Base-by-base conservation (phyloP, 2,329 filamentous ascomycete species). In the Microdochium bolleyi region DNA sequence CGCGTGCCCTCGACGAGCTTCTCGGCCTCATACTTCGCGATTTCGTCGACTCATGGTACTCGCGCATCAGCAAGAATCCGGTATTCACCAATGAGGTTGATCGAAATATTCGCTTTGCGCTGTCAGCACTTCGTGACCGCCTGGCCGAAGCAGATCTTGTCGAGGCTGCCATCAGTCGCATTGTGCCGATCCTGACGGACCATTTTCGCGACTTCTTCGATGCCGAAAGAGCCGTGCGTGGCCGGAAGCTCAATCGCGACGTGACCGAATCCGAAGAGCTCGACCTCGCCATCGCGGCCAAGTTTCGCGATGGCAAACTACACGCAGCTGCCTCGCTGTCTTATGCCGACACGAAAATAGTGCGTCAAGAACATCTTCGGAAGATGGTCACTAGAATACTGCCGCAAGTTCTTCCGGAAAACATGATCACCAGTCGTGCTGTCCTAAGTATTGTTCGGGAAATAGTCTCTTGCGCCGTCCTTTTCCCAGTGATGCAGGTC, bases 201-300 rank as follows among this genome's bases (percentile, higher is more conserved):
- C 94, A 99, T 69, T 83, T 99, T 61, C 88, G 83, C 59, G 89
- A 96, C 59, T 96, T 96, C 61, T 89, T 92, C 67, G 85, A 94
- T 58, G 94, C 94, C 1, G 94, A 99, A 72, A 82, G 87, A 53
- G 80, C 84, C 9, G 89, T 99, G 11, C 82, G 92, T 52, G 95
- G 95, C 13, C 88, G 85, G 66, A 89, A 95, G 68, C 75, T 97
- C 53, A 94, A 91, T 61, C 84, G 89, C 51, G 91, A 87, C 58
- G 85, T 99, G 52, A 97, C 95, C 2, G 94, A 99, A 71, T 95
- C 92, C 1, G 92, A 96, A 65, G 94, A 99, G 76, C 75, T 99
- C 61, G 92, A 97, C 68, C 76, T 95, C 59, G 94, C 94, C 1
- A 95, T 99, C 68, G 94, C 94, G n/a, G 86, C 83, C 41, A 96